Percentiles rank a stretch among this genome's conserved stretches.
Conservation (phyloP, 495 filamentous ascomycete species). For the Sporormia fimetaria region DNA sequence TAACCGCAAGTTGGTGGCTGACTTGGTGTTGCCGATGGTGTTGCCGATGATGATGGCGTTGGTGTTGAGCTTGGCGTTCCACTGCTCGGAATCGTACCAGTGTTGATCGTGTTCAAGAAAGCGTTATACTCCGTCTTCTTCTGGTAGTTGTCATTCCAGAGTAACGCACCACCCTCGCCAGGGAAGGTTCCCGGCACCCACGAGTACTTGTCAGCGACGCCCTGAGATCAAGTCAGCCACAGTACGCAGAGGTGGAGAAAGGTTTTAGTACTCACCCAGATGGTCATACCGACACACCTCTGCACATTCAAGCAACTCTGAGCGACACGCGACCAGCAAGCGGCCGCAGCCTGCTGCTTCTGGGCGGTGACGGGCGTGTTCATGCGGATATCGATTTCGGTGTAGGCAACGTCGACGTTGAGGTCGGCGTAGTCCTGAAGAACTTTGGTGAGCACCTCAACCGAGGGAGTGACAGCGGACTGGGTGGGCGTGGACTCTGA, state of each 20-base stretch:
- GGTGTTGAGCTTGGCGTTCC: no score
- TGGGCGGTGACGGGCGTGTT: slow-evolving; percentile 8
- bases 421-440: slow-evolving; percentile 8
- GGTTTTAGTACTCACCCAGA: slow-evolving; percentile 49
- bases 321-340: slow-evolving; percentile 51
- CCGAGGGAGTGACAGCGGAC: slow-evolving; percentile 44
- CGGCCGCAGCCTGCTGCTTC: slow-evolving; percentile 38
- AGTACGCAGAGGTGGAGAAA: neutral
- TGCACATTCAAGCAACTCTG: slow-evolving; percentile 49
- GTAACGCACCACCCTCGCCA: slow-evolving; percentile 14
- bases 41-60: no score
- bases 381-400: slow-evolving; percentile 52
- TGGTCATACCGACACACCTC: slow-evolving; percentile 62
- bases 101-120: no score
- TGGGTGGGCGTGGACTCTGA: slow-evolving; percentile 35
- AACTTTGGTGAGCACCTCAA: slow-evolving; percentile 32
- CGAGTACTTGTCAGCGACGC: slow-evolving; percentile 51
- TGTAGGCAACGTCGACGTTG: slow-evolving; percentile 44
- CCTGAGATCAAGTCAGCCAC: slow-evolving; percentile 18
- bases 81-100: no score
- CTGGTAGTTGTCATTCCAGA: slow-evolving; percentile 14
- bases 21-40: no score
- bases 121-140: slow-evolving; percentile 17
- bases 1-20: no score
- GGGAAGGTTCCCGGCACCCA: slow-evolving; percentile 43